These are phyloP conservation scores for Aspergillus texensis DNA, from an alignment of 2,329 filamentous ascomycete genomes.

Conservation along the genomic window DNA sequence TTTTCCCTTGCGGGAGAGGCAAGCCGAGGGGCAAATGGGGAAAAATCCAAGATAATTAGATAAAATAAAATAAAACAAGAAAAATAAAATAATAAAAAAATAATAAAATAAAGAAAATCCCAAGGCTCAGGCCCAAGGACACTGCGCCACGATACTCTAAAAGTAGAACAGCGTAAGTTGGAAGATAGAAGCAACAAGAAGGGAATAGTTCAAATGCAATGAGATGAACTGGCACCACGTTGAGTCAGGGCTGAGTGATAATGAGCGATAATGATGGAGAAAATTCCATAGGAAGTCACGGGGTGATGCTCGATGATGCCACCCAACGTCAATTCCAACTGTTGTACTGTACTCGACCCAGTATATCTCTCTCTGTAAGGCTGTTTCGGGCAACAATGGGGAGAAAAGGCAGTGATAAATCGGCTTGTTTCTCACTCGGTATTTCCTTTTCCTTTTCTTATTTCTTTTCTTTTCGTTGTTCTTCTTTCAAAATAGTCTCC, in stretches of 20 bases:
- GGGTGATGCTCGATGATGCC: slow-evolving; percentile 23
- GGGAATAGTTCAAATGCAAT: slow-evolving; percentile 9
- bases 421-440: not conserved
- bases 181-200: not conserved
- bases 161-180: slow-evolving; percentile 7
- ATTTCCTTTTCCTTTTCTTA: not conserved
- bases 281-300: not conserved
- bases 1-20: slow-evolving; percentile 1
- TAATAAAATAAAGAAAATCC: not conserved
- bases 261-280: slow-evolving; percentile 12
- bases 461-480: not conserved
- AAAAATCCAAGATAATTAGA: not conserved
- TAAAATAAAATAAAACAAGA: not conserved
- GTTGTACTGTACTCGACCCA: not conserved
- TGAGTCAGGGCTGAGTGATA: slow-evolving; percentile 11
- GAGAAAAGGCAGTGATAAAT: not conserved
- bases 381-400: slow-evolving; percentile 10
- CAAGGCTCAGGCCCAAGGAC: not conserved
- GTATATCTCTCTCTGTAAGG: not conserved
- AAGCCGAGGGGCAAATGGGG: slow-evolving; percentile 2
- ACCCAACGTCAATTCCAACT: slow-evolving; percentile 1
- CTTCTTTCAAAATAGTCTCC: not conserved
- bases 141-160: slow-evolving; percentile 10
- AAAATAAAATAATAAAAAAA: too few relatives aligned
- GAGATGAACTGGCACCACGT: slow-evolving; percentile 25